Conservation (phyloP, 2,329 filamentous ascomycete species). For the Pseudogymnoascus sp. region DNA sequence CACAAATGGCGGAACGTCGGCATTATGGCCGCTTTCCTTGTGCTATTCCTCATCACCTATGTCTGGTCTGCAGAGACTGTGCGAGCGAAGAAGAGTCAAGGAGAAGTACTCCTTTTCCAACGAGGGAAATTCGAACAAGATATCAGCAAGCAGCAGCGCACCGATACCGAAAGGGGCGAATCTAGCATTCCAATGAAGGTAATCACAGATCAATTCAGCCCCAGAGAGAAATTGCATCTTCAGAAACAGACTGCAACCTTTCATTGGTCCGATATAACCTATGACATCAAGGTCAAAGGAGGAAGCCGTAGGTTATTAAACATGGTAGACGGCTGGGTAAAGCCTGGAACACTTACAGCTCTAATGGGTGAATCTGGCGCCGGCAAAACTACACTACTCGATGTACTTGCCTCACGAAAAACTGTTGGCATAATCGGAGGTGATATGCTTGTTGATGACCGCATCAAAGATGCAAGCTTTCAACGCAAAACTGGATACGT, state of each 20-base stretch:
- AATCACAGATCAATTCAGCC: conserved; percentile 40
- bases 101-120: conserved; percentile 67
- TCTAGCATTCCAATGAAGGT: conserved; percentile 18
- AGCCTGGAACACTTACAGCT: conserved; percentile 37
- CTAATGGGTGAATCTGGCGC: too few relatives aligned
- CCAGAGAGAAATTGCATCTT: conserved; percentile 58
- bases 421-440: conserved; percentile 84
- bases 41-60: conserved; percentile 47
- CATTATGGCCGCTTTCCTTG: conserved; percentile 56
- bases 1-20: conserved; percentile 54
- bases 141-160: conserved; percentile 12
- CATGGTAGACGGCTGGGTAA: conserved; percentile 73
- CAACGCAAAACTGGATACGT: conserved; percentile 70
- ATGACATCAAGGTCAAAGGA: conserved; percentile 54
- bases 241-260: conserved; percentile 64
- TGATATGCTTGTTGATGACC: conserved; percentile 62
- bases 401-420: conserved; percentile 49
- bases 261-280: conserved; percentile 64
- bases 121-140: conserved; percentile 29
- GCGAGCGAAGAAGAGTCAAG: conserved; percentile 62
- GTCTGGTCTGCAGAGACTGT: conserved; percentile 56
- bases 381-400: too few relatives aligned
- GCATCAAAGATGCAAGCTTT: conserved; percentile 68
- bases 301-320: conserved; percentile 64
- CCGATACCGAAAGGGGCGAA: conserved; percentile 12